These are phyloP conservation scores for Steccherinum ochraceum DNA, from an alignment of 768 basidiomycete species.

Conservation along the genomic window DNA sequence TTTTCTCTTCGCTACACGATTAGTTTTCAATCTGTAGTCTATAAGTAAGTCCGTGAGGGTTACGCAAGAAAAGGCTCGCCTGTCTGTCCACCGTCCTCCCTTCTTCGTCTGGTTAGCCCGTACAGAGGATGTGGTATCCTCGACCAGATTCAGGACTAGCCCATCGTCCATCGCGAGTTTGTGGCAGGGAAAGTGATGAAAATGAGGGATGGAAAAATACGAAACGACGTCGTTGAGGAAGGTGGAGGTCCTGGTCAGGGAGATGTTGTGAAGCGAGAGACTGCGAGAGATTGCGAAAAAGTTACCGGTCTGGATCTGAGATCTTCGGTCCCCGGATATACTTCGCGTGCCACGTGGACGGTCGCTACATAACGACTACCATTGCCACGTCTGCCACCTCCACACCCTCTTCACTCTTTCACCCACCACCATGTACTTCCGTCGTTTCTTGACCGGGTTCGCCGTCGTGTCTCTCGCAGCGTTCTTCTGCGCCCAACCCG, in stretches of 20 bases:
- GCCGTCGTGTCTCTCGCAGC: conserved; percentile 58
- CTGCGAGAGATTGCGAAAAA: no score
- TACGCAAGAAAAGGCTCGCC: conserved; percentile 39
- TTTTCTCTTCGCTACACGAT: conserved; percentile 62
- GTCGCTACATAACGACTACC: background rate
- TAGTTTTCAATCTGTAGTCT: conserved; percentile 60
- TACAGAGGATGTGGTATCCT: conserved; percentile 27
- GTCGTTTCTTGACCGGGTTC: conserved; percentile 55
- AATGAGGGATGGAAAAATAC: no score
- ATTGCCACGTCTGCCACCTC: background rate
- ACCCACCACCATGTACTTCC: conserved; percentile 45
- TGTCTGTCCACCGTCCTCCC: conserved; percentile 72
- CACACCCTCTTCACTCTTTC: background rate
- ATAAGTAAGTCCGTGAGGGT: conserved; percentile 13
- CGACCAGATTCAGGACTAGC: conserved; percentile 19
- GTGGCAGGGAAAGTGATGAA: no score
- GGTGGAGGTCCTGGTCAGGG: no score
- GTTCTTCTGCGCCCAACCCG: conserved; percentile 65
- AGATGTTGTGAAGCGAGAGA: no score
- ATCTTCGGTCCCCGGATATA: no score
- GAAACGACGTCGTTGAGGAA: no score
- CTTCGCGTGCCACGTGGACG: background rate
- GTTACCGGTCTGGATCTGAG: background rate
- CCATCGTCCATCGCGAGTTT: conserved; percentile 13
- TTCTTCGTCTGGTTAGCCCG: conserved; percentile 33